Percentiles rank a stretch among this genome's conserved stretches.
phyloP scores from a whole-genome alignment of 805 yeast genomes.

The Saccharomycopsis javanensis region DNA sequence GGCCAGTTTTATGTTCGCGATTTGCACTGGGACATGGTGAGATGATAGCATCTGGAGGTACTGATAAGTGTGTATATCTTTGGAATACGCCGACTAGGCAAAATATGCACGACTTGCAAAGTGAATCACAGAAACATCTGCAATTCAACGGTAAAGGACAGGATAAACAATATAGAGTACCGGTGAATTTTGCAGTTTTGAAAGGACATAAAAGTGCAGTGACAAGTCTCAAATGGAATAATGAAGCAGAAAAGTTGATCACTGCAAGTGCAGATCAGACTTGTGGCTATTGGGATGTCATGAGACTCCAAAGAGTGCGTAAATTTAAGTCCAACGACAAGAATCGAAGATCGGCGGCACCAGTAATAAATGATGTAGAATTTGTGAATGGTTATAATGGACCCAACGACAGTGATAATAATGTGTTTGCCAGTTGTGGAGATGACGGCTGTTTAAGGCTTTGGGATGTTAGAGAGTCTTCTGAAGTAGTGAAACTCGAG shows the following conservation, averaged over 20 bases:
- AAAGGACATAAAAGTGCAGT: conserved; percentile 58
- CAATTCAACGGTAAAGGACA: conserved; percentile 18
- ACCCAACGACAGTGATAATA: conserved; percentile 20
- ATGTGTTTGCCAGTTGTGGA: conserved; percentile 40
- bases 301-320: conserved; percentile 44
- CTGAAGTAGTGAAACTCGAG: conserved; percentile 29
- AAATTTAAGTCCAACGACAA: conserved; percentile 46
- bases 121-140: background rate
- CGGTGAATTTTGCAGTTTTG: conserved; percentile 36
- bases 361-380: conserved; percentile 19
- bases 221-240: conserved; percentile 47
- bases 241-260: conserved; percentile 34
- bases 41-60: conserved; percentile 51
- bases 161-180: conserved; percentile 14
- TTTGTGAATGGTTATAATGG: background rate
- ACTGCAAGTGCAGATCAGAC: conserved; percentile 55
- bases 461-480: conserved; percentile 61
- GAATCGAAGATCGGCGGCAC: conserved; percentile 31
- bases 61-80: conserved; percentile 38
- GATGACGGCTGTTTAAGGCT: conserved; percentile 54
- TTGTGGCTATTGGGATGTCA: conserved; percentile 52
- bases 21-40: conserved; percentile 42
- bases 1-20: conserved; percentile 41
- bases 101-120: background rate
- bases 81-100: conserved; percentile 24